Conservation (phyloP, 202 grass and related monocot species). For the Elaeis oleifera region DNA sequence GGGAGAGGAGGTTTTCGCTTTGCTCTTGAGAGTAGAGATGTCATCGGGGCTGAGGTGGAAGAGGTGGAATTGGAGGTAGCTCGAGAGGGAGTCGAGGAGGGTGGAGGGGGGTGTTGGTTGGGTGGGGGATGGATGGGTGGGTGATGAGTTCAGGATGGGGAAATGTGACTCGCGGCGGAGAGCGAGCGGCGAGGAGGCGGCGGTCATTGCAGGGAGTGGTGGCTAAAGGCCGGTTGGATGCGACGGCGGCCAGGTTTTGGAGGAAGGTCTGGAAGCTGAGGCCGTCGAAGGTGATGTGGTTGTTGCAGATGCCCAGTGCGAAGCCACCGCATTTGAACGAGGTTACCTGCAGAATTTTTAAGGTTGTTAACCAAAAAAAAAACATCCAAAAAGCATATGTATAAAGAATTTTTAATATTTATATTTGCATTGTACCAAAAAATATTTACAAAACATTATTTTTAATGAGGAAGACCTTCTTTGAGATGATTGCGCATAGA, state of each 20-base stretch:
- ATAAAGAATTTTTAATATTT: too few relatives aligned
- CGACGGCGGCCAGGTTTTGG: slow-evolving; percentile 9
- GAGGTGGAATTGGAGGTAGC: not conserved
- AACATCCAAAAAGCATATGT: too few relatives aligned
- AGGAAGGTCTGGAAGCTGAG: slow-evolving; percentile 17
- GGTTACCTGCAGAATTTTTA: slow-evolving; percentile 7
- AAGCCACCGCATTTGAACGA: slow-evolving; percentile 26
- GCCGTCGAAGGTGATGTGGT: slow-evolving; percentile 22
- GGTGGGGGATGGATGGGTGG: not conserved
- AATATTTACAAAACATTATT: too few relatives aligned
- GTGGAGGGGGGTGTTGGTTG: slow-evolving; percentile 1
- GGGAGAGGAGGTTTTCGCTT: not conserved
- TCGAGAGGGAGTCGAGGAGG: slow-evolving; percentile 2
- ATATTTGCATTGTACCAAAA: too few relatives aligned
- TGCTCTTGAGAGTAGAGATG: slow-evolving; percentile 11
- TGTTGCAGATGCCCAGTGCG: slow-evolving; percentile 15
- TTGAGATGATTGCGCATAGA: too few relatives aligned
- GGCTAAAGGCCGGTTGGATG: not conserved
- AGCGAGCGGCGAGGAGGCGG: slow-evolving; percentile 16
- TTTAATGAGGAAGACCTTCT: too few relatives aligned
- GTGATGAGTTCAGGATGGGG: slow-evolving; percentile 8
- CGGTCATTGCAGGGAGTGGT: slow-evolving; percentile 5
- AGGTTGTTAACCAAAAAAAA: too few relatives aligned
- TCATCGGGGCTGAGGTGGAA: slow-evolving; percentile 5
- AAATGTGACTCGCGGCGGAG: slow-evolving; percentile 13